Evolutionary conservation across 495 filamentous ascomycete genomes (phyloP).

Genomic region (Podospora bellae-mahoneyi): DNA sequence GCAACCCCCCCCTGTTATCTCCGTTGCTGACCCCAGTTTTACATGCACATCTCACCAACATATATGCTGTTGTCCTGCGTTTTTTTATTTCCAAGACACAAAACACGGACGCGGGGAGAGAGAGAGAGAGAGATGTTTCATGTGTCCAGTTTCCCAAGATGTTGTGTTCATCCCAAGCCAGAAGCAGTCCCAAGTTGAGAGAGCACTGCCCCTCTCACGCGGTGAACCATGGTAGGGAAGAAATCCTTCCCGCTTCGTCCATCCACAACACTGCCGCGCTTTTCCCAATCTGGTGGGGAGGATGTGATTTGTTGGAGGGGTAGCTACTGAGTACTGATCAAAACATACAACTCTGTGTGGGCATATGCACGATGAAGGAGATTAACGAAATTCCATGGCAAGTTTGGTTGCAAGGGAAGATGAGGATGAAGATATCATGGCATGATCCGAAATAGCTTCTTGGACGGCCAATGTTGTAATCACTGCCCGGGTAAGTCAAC

Average conservation of each 20-base stretch:
- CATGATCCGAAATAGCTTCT: not conserved
- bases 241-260: not conserved
- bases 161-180: not conserved
- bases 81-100: not conserved
- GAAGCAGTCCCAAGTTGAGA: not conserved
- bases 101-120: not conserved
- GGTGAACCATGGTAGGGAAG: not conserved
- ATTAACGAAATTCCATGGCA: not conserved
- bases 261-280: not conserved
- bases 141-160: not conserved
- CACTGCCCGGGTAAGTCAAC: not conserved
- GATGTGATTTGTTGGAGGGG: not conserved
- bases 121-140: not conserved
- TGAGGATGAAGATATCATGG: no score
- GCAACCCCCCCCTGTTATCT: not conserved
- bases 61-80: not conserved
- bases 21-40: not conserved
- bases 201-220: not conserved
- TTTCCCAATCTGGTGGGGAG: not conserved
- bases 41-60: not conserved
- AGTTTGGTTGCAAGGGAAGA: no score
- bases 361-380: not conserved
- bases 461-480: not conserved
- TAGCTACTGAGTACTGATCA: not conserved
- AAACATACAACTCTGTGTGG: not conserved